These are phyloP conservation scores for Leccinellum luteum DNA, from an alignment of 768 basidiomycete genomes.

Conservation along the genomic window DNA sequence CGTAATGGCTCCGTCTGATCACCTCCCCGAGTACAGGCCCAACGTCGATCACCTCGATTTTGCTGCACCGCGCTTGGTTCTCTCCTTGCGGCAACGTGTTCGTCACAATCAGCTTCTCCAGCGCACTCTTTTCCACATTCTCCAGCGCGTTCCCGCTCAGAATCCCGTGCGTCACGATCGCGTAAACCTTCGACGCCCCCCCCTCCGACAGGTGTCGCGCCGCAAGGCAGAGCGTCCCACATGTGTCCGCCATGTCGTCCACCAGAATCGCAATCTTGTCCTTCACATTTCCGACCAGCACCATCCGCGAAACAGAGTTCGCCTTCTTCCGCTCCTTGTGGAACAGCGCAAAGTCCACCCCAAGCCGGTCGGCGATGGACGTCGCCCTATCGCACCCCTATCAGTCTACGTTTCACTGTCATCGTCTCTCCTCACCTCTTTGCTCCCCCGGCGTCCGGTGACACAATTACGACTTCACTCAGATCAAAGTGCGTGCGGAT, in stretches of 20 bases:
- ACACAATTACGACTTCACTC: slow-evolving; percentile 88
- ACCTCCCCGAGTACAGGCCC: slow-evolving; percentile 94
- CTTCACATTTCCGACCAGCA: slow-evolving; percentile 90
- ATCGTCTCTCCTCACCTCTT: slow-evolving; percentile 63
- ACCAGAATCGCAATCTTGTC: slow-evolving; percentile 93
- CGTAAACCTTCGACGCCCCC: slow-evolving; percentile 82
- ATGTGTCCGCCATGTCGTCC: slow-evolving; percentile 99
- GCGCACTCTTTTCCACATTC: slow-evolving; percentile 63
- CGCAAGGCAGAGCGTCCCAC: slow-evolving; percentile 90
- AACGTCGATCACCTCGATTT: slow-evolving; percentile 94
- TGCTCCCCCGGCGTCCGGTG: slow-evolving; percentile 97
- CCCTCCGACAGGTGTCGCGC: slow-evolving; percentile 87
- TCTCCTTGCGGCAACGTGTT: slow-evolving; percentile 92
- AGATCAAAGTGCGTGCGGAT: slow-evolving; percentile 90
- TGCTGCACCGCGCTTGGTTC: slow-evolving; percentile 67
- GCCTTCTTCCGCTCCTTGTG: slow-evolving; percentile 99
- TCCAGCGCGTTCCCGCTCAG: slow-evolving; percentile 86
- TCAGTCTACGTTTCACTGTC: slow-evolving; percentile 12
- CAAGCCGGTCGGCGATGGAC: slow-evolving; percentile 92
- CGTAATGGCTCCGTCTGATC: slow-evolving; percentile 93
- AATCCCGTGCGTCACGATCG: slow-evolving; percentile 96
- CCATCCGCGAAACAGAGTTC: slow-evolving; percentile 92
- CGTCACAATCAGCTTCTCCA: slow-evolving; percentile 96
- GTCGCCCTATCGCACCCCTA: slow-evolving; percentile 65
- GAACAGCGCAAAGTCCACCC: slow-evolving; percentile 97